phyloP scores from a whole-genome alignment of 441 rosid species.

The Iberis amara region DNA sequence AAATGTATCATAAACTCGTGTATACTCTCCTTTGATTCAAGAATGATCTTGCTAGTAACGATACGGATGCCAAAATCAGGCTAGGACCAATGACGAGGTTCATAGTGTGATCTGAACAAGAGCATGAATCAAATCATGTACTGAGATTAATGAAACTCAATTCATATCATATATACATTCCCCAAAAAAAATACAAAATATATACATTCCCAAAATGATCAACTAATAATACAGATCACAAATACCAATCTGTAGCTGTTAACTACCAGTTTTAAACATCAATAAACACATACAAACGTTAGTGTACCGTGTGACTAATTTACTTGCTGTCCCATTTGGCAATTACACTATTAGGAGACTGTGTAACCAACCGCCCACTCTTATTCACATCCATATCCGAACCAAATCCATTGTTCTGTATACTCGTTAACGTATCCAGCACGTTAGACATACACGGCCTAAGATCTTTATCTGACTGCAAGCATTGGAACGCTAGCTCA shows the following conservation, averaged over 20 bases:
- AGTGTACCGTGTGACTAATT: conserved; percentile 1
- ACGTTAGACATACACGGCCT: conserved; percentile 71
- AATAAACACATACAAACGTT: conserved; percentile 20
- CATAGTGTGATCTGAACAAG: too few relatives aligned
- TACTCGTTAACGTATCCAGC: conserved; percentile 38
- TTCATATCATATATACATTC: conserved; percentile 11
- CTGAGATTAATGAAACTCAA: neutral
- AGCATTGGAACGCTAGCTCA: conserved; percentile 76
- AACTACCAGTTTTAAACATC: conserved; percentile 1
- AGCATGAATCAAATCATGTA: too few relatives aligned
- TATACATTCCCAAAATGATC: conserved; percentile 22
- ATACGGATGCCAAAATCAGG: too few relatives aligned
- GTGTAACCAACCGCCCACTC: conserved; percentile 22
- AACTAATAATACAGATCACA: conserved; percentile 10
- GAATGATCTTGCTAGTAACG: too few relatives aligned
- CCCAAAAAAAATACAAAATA: too few relatives aligned
- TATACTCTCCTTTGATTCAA: too few relatives aligned
- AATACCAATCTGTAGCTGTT: conserved; percentile 22
- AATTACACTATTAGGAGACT: conserved; percentile 58
- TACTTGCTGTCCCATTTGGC: conserved; percentile 48
- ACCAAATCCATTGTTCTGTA: conserved; percentile 34
- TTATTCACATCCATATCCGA: conserved; percentile 32
- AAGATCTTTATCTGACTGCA: conserved; percentile 67
- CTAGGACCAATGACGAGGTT: too few relatives aligned
- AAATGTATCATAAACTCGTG: too few relatives aligned